phyloP scores from a whole-genome alignment of 2,329 filamentous ascomycete genomes.

The Neodidymelliopsis sp. region DNA sequence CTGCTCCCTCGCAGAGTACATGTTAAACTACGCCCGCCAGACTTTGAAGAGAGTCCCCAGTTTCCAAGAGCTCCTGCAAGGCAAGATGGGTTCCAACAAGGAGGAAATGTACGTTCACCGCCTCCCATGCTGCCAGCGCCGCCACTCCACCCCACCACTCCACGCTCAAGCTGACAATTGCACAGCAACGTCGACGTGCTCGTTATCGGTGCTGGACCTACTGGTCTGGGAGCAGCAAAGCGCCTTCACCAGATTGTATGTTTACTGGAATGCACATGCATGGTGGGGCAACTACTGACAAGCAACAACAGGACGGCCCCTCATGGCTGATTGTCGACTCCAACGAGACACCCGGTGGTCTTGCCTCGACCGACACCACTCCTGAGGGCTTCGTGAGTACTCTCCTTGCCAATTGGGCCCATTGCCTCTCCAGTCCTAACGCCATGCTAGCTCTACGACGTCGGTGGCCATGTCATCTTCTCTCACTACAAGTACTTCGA shows the following conservation, averaged over 20 bases:
- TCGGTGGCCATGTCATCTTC: constrained; percentile 98
- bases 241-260: constrained; percentile 94
- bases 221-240: constrained; percentile 97
- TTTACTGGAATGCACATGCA: constrained; percentile 14
- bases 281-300: constrained; percentile 33
- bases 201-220: constrained; percentile 96
- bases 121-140: too few relatives aligned
- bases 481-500: constrained; percentile 99
- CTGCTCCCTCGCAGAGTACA: constrained; percentile 38
- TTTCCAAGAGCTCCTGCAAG: constrained; percentile 52
- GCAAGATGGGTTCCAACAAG: constrained; percentile 50
- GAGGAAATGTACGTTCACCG: constrained; percentile 52
- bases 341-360: constrained; percentile 89
- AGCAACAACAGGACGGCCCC: constrained; percentile 76
- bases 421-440: constrained; percentile 27
- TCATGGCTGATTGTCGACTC: constrained; percentile 97
- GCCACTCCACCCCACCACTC: constrained; percentile 8
- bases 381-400: constrained; percentile 93
- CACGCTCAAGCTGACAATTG: constrained; percentile 29
- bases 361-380: constrained; percentile 93
- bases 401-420: constrained; percentile 11
- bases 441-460: constrained; percentile 81
- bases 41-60: constrained; percentile 52
- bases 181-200: constrained; percentile 91
- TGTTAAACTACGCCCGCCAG: constrained; percentile 49